Conservation (phyloP, 345 rosid species). For the Pseudoturritis turrita region DNA sequence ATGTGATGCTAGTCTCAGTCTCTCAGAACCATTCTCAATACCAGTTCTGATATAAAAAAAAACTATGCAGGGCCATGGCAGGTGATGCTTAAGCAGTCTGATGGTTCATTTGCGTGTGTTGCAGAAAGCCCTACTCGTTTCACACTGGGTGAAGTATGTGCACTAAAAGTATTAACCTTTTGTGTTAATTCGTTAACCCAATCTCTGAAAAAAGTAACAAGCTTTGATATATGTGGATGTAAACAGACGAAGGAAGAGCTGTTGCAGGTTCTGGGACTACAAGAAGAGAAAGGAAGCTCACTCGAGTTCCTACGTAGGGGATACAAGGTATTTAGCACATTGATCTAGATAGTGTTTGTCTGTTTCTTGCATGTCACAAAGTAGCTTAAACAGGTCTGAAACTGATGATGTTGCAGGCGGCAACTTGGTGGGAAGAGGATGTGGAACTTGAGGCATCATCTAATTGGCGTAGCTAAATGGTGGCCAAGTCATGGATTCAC, state of each 20-base stretch:
- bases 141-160: slow-evolving; percentile 78
- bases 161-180: slow-evolving; percentile 1
- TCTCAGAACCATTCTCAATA: neutral
- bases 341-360: neutral
- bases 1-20: neutral
- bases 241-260: slow-evolving; percentile 89
- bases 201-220: slow-evolving; percentile 3
- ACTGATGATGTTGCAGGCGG: slow-evolving; percentile 45
- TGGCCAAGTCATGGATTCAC: slow-evolving; percentile 7
- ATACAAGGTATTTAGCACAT: slow-evolving; percentile 59
- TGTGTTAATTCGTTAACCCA: neutral
- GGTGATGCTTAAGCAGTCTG: slow-evolving; percentile 95
- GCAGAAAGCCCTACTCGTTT: slow-evolving; percentile 88
- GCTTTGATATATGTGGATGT: slow-evolving; percentile 15
- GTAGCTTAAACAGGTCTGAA: neutral
- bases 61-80: slow-evolving; percentile 90
- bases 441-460: slow-evolving; percentile 72
- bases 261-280: slow-evolving; percentile 78
- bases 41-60: slow-evolving; percentile 13
- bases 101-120: slow-evolving; percentile 78
- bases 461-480: slow-evolving; percentile 73
- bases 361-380: neutral
- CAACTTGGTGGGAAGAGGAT: slow-evolving; percentile 99
- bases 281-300: slow-evolving; percentile 91
- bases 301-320: slow-evolving; percentile 89